Evolutionary conservation across 306 rosid species (phyloP), one percentile per base, ranked within the genome.

Genomic region (Rosa lucieae): DNA sequence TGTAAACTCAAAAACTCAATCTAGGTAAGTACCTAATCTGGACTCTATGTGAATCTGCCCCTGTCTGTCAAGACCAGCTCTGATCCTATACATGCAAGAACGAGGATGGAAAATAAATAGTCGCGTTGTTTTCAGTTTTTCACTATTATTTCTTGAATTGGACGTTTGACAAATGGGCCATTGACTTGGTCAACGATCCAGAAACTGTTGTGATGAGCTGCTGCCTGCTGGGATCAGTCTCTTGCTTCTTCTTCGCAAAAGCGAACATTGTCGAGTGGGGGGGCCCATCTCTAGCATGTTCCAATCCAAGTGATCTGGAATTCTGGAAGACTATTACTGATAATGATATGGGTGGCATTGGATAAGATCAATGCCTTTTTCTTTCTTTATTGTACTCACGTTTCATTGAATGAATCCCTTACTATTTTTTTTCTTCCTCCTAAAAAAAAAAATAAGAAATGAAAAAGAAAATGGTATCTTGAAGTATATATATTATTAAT

Each of bases 311-410:
- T 37, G 2, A 66, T 15, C 46, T 37, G 70, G 70, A 37, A 3
- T 23, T 13, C 1, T 61, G 58, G 78, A 74, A 58, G 42, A 58
- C 65, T 58, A 5, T 29, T 3, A 29, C 29, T 10, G 46, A 47
- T 13, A 43, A 23, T 17, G 23, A 37, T 66, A 17, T 66, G 21
- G 70, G 1, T 6, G 58, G 79, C 20, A 32, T 10, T 43, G 69
- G 69, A 58, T 74, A 74, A 74, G 78, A 74, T 56, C 15, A 8
- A 42, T 1, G 69, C 78, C 55, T 44, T 74, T 56, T 43, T 44
- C 11, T 8, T 44, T 23, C 55, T 11, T 14, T 74, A 23, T 58
- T 55, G 10, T 58, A 13, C 26, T 74, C 42, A 74, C 77, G 51
- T 55, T 7, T 74, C 39, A 51, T 15, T 52, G 6, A 2, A 73